Evolutionary conservation across 2,329 filamentous ascomycete species (phyloP).

Genomic region (Chaetomium globosum): DNA sequence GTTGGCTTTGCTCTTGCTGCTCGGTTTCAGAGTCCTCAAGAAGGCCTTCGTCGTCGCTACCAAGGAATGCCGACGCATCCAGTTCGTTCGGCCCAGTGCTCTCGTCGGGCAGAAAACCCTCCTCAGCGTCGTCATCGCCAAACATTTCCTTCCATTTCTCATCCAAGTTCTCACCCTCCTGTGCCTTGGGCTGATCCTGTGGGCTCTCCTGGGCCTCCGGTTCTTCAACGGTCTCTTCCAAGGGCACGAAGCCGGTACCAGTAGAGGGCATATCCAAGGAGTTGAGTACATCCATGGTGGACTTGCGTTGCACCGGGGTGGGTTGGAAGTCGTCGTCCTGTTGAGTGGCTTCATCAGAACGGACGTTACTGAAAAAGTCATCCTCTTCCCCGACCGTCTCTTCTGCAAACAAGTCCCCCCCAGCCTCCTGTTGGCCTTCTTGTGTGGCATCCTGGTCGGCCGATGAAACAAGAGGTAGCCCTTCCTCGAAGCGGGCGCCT

Average conservation of each 20-base stretch:
- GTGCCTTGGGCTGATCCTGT: slow-evolving; percentile 35
- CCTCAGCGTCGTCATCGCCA: slow-evolving; percentile 72
- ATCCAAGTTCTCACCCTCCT: slow-evolving; percentile 64
- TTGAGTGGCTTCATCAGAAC: slow-evolving; percentile 40
- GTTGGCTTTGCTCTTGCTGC: slow-evolving; percentile 37
- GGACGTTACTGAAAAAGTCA: slow-evolving; percentile 64
- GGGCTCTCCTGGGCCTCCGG: slow-evolving; percentile 30
- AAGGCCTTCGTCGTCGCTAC: slow-evolving; percentile 84
- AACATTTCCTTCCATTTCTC: slow-evolving; percentile 84
- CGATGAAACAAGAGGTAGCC: slow-evolving; percentile 61
- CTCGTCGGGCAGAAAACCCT: slow-evolving; percentile 64
- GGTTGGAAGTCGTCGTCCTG: slow-evolving; percentile 38
- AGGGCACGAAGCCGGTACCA: slow-evolving; percentile 40
- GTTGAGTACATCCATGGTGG: slow-evolving; percentile 67
- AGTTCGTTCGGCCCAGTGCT: slow-evolving; percentile 52
- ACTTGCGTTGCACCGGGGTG: slow-evolving; percentile 63
- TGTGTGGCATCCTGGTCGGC: slow-evolving; percentile 37
- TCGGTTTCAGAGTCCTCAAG: slow-evolving; percentile 68
- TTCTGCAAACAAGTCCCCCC: slow-evolving; percentile 45
- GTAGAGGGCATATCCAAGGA: slow-evolving; percentile 47
- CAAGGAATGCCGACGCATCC: slow-evolving; percentile 68
- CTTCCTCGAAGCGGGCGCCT: slow-evolving; percentile 69
- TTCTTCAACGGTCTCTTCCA: slow-evolving; percentile 38
- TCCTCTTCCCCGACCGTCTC: slow-evolving; percentile 54
- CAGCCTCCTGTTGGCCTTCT: background rate